A percentile compares a stretch with the other conserved stretches of the same genome.
These are phyloP conservation scores for Sphaerostilbella broomeana DNA, from an alignment of 2,329 filamentous ascomycete species.

Conservation along the genomic window DNA sequence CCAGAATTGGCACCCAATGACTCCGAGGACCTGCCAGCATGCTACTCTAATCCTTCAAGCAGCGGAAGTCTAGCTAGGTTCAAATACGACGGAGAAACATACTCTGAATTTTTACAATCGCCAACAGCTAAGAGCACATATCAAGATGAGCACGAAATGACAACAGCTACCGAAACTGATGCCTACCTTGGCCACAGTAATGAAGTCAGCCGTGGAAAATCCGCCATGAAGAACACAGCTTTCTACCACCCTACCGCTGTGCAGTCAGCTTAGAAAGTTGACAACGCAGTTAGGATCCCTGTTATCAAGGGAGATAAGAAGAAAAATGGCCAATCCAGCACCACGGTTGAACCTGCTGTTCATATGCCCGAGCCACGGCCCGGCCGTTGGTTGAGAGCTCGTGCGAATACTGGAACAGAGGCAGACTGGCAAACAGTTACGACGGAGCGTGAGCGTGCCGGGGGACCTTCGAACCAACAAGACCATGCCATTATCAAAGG, in stretches of 20 bases:
- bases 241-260: conserved; percentile 34
- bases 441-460: conserved; percentile 25
- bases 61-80: conserved; percentile 38
- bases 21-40: conserved; percentile 6
- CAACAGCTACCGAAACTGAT: no score
- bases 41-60: conserved; percentile 26
- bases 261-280: conserved; percentile 35
- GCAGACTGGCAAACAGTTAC: conserved; percentile 34
- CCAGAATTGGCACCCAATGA: conserved; percentile 8
- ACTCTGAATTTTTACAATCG: conserved; percentile 31
- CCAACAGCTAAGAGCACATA: no score
- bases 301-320: conserved; percentile 20
- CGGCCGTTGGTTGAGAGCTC: conserved; percentile 14
- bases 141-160: no score
- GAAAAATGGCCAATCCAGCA: background rate
- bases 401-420: conserved; percentile 18
- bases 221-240: conserved; percentile 8
- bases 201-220: no score
- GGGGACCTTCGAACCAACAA: conserved; percentile 18
- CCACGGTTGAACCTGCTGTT: background rate
- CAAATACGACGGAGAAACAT: conserved; percentile 36
- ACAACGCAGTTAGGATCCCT: conserved; percentile 32
- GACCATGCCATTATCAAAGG: conserved; percentile 23
- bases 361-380: no score
- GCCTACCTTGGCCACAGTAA: no score